Percentiles rank a stretch among this genome's conserved stretches.
These are phyloP conservation scores for Fusarium brachygibbosum DNA, from an alignment of 2,329 filamentous ascomycete species.

Conservation along the genomic window DNA sequence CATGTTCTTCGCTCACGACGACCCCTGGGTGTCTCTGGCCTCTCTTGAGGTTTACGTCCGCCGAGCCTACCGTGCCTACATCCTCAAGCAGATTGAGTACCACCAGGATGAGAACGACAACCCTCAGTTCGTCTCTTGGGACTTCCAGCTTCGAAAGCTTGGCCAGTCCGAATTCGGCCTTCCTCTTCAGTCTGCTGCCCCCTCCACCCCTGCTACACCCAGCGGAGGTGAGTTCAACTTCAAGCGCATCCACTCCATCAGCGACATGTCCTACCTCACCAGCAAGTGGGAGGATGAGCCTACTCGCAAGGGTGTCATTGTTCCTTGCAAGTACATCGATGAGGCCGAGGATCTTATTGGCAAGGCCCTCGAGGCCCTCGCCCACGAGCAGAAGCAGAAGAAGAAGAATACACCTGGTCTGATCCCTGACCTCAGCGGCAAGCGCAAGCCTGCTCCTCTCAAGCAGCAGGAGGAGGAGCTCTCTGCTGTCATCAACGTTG, in stretches of 20 bases:
- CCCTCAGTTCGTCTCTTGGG: constrained; percentile 89
- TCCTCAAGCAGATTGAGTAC: constrained; percentile 90
- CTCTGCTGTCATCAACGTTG: constrained; percentile 92
- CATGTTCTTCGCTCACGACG: constrained; percentile 93
- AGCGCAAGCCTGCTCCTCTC: constrained; percentile 67
- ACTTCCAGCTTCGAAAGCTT: constrained; percentile 94
- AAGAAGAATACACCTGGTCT: constrained; percentile 69
- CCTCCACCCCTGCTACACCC: constrained; percentile 86
- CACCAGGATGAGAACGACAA: constrained; percentile 78
- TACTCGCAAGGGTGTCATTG: constrained; percentile 90
- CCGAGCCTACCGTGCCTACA: constrained; percentile 96
- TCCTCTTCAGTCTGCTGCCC: constrained; percentile 81
- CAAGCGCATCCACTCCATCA: constrained; percentile 92
- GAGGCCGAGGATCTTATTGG: constrained; percentile 89
- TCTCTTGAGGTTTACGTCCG: constrained; percentile 97
- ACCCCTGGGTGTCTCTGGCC: constrained; percentile 93
- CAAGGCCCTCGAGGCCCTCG: constrained; percentile 87
- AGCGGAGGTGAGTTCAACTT: constrained; percentile 70
- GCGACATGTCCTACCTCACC: constrained; percentile 91
- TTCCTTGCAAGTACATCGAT: constrained; percentile 93
- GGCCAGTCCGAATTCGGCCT: constrained; percentile 91
- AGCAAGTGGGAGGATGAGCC: constrained; percentile 81
- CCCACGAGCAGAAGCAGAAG: constrained; percentile 69
- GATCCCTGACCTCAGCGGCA: constrained; percentile 79
- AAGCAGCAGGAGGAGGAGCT: constrained; percentile 73